Evolutionary conservation across 2,329 filamentous ascomycete genomes (phyloP).

Genomic region (Sphaceloma murrayae): DNA sequence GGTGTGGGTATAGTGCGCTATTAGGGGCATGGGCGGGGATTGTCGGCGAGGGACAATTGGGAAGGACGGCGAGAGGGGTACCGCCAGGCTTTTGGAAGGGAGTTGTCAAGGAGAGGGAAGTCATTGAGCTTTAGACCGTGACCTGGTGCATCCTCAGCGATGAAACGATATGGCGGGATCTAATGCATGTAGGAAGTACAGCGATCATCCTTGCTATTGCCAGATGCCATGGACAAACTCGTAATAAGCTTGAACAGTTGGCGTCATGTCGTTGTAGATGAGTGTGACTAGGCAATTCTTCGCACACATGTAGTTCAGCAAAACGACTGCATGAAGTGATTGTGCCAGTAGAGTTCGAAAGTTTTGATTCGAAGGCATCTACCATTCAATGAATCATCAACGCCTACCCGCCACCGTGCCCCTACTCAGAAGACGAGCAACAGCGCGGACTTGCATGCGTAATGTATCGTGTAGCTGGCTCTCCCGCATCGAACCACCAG

Average conservation of each 20-base stretch:
- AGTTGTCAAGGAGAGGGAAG: conserved; percentile 13
- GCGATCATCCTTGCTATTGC: too few relatives aligned
- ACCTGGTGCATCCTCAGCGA: too few relatives aligned
- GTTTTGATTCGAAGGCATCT: conserved; percentile 18
- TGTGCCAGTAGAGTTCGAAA: conserved; percentile 11
- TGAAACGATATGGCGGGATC: too few relatives aligned
- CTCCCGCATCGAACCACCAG: conserved; percentile 3
- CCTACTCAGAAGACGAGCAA: conserved; percentile 11
- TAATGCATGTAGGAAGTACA: too few relatives aligned
- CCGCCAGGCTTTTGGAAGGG: conserved; percentile 57
- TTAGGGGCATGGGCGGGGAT: conserved; percentile 76
- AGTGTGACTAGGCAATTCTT: too few relatives aligned
- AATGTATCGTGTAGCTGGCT: conserved; percentile 8
- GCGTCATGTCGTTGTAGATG: too few relatives aligned
- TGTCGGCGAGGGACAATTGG: conserved; percentile 30
- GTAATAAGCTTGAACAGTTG: too few relatives aligned
- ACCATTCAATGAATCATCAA: conserved; percentile 18
- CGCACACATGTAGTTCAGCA: too few relatives aligned
- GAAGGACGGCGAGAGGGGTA: conserved; percentile 61
- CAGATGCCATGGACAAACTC: too few relatives aligned
- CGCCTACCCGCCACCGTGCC: conserved; percentile 15
- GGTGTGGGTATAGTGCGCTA: conserved; percentile 73
- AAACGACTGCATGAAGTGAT: too few relatives aligned
- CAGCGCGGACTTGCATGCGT: conserved; percentile 12
- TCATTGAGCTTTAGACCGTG: conserved; percentile 16